Percentiles rank a stretch among this genome's conserved stretches.
These are phyloP conservation scores for Termitomyces bulborhizus DNA, from an alignment of 768 basidiomycete genomes.

Conservation along the genomic window DNA sequence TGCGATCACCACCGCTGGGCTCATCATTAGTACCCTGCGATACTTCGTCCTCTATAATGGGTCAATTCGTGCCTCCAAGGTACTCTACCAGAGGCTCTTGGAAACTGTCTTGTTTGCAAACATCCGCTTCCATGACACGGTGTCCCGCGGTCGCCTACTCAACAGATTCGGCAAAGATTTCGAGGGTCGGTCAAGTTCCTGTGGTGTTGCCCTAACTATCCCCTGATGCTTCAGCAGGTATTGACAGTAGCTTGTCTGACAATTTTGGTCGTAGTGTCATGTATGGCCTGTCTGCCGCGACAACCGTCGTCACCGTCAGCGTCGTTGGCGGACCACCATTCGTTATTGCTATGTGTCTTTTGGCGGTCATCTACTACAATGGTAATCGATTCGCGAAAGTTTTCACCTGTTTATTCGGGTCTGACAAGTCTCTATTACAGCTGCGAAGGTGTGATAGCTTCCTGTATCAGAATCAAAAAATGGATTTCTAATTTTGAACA, in stretches of 20 bases:
- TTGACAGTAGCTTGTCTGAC: conserved; percentile 80
- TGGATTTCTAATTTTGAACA: background rate
- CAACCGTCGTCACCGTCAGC: conserved; percentile 71
- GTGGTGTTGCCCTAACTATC: background rate
- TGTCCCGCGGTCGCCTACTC: conserved; percentile 75
- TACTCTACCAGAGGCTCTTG: conserved; percentile 70
- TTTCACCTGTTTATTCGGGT: no score
- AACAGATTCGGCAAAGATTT: conserved; percentile 91
- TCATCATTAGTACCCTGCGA: conserved; percentile 49
- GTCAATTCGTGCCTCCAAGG: conserved; percentile 74
- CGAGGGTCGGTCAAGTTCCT: conserved; percentile 42
- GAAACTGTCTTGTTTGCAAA: conserved; percentile 83
- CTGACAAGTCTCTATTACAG: conserved; percentile 12
- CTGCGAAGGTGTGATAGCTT: conserved; percentile 26
- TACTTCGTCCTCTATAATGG: conserved; percentile 77
- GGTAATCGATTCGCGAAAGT: conserved; percentile 31
- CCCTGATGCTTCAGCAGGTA: conserved; percentile 34
- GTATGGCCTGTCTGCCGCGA: conserved; percentile 61
- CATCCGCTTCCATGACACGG: conserved; percentile 90
- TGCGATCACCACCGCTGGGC: conserved; percentile 32
- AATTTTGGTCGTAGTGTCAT: conserved; percentile 78
- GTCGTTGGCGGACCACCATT: conserved; percentile 77
- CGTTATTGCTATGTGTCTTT: conserved; percentile 46
- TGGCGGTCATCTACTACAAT: conserved; percentile 66
- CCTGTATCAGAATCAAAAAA: background rate